A percentile compares a stretch with the other conserved stretches of the same genome.
Conservation (phyloP, 768 basidiomycete genomes). For the Lentinula lateritia region DNA sequence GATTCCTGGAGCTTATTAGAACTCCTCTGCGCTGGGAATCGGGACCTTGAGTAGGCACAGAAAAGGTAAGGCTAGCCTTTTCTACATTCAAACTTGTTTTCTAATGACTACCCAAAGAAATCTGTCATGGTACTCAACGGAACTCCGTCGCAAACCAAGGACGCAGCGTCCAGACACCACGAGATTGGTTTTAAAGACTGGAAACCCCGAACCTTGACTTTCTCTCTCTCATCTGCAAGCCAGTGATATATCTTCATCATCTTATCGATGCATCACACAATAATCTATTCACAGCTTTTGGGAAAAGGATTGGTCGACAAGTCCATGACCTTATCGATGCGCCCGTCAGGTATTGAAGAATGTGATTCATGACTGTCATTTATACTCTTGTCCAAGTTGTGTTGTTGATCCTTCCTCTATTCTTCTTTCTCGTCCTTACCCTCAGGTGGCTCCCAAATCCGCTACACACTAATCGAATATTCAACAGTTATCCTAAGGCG, state of each 20-base stretch:
- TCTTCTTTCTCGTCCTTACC: not conserved
- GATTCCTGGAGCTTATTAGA: too few relatives aligned
- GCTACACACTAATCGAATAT: too few relatives aligned
- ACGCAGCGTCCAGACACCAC: not conserved
- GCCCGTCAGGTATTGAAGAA: not conserved
- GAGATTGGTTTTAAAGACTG: not conserved
- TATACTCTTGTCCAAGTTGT: not conserved
- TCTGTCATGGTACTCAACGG: not conserved
- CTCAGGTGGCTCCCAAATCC: not conserved
- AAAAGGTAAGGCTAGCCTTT: not conserved
- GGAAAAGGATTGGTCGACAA: not conserved
- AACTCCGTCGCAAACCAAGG: not conserved
- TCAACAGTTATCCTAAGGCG: not conserved
- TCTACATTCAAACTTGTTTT: too few relatives aligned
- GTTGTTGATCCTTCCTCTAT: not conserved
- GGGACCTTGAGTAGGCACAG: too few relatives aligned
- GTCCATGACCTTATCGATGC: not conserved
- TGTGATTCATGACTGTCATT: slow-evolving; percentile 2
- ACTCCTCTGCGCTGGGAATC: too few relatives aligned
- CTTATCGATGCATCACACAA: not conserved
- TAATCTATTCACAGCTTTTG: not conserved
- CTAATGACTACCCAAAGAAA: not conserved
- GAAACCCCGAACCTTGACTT: too few relatives aligned
- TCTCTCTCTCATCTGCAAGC: not conserved
- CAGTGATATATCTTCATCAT: not conserved